Evolutionary conservation across 179 eudicot species (phyloP).

Genomic region (Silene vulgaris): DNA sequence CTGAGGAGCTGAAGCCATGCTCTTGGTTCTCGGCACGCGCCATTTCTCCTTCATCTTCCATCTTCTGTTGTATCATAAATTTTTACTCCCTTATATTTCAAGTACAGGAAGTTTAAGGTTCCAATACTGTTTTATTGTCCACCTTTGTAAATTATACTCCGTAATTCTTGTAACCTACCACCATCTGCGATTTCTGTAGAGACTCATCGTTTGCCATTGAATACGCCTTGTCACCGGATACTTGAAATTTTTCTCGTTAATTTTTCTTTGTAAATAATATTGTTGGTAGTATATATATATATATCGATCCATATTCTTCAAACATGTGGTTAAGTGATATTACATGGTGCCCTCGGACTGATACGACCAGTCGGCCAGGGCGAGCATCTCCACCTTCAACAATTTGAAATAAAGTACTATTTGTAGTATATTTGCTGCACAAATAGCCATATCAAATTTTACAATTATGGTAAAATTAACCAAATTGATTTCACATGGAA

Average conservation of each 20-base stretch:
- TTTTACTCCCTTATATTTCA: not conserved
- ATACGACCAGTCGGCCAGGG: no score
- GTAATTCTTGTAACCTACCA: not conserved
- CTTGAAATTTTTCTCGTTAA: no score
- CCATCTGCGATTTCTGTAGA: not conserved
- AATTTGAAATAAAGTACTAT: not conserved
- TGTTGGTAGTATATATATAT: no score
- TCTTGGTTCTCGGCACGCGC: not conserved
- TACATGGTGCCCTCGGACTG: no score
- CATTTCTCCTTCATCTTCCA: not conserved
- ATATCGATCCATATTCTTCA: no score
- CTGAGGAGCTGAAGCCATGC: not conserved
- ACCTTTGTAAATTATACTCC: not conserved
- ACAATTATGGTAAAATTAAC: slow-evolving; percentile 16
- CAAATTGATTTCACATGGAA: slow-evolving; percentile 16
- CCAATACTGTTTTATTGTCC: not conserved
- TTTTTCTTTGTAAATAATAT: no score
- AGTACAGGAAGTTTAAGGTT: not conserved
- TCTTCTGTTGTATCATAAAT: not conserved
- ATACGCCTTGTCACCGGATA: no score
- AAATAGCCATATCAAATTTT: slow-evolving; percentile 2
- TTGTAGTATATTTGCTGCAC: not conserved
- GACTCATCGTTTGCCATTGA: no score
- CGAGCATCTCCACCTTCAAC: no score
- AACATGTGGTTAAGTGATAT: no score